A percentile compares a stretch with the other conserved stretches of the same genome.
Conservation (phyloP, 352 stramenopile species). For the Globisporangium ultimum region DNA sequence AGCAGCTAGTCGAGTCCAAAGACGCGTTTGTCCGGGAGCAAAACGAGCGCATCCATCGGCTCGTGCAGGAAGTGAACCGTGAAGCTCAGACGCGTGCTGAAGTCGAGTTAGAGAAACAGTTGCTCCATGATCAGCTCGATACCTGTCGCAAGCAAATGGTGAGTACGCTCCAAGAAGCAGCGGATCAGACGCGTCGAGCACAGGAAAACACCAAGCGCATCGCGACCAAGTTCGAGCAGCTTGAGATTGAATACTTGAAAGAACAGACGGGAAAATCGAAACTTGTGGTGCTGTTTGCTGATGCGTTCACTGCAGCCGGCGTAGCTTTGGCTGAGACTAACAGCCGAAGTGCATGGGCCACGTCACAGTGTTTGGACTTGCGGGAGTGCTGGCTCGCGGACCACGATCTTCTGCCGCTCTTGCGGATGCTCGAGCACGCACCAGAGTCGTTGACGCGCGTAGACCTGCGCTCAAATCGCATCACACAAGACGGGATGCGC, state of each 20-base stretch:
- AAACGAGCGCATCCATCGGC: conserved; percentile 48
- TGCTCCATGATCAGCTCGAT: conserved; percentile 43
- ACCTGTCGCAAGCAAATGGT: conserved; percentile 34
- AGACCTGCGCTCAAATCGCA: conserved; percentile 56
- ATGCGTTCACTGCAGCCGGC: conserved; percentile 18
- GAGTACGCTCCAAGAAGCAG: conserved; percentile 26
- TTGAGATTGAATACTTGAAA: conserved; percentile 37
- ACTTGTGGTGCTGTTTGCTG: conserved; percentile 33
- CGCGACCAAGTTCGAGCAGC: conserved; percentile 24
- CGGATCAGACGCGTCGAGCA: conserved; percentile 29
- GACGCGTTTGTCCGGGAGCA: conserved; percentile 37
- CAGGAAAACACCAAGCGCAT: conserved; percentile 32
- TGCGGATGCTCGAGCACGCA: conserved; percentile 35
- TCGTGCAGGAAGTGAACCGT: conserved; percentile 48
- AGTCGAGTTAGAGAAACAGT: conserved; percentile 43
- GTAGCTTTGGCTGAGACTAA: not conserved
- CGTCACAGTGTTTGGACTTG: conserved; percentile 29
- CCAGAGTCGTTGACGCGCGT: conserved; percentile 21
- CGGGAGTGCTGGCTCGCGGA: conserved; percentile 53
- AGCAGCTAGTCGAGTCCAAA: conserved; percentile 27
- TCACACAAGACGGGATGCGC: conserved; percentile 50
- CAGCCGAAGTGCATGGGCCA: conserved; percentile 11
- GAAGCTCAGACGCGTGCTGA: conserved; percentile 46
- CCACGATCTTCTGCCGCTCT: conserved; percentile 38
- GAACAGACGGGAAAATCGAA: conserved; percentile 46